A percentile compares a stretch with the other conserved stretches of the same genome.
phyloP scores from a whole-genome alignment of 2,329 filamentous ascomycete genomes.

The Aspergillus niger region DNA sequence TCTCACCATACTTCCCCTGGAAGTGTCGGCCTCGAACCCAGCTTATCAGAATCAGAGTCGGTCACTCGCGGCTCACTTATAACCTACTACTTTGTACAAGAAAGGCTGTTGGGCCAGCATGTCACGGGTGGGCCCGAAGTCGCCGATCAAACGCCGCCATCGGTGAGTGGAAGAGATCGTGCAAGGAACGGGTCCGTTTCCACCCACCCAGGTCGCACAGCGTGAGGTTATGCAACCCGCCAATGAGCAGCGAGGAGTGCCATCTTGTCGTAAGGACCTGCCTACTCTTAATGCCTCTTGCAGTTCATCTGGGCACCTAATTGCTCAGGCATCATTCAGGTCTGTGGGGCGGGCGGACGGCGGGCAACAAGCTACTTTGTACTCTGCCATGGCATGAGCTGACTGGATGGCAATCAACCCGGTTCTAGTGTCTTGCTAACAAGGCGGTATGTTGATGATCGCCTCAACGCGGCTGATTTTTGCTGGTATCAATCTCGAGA shows the following conservation, averaged over 20 bases:
- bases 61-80: not conserved
- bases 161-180: not conserved
- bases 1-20: not conserved
- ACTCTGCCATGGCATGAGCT: not conserved
- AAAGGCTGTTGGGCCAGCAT: not conserved
- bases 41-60: not conserved
- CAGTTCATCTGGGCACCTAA: too few species aligned
- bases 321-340: too few species aligned
- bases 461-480: not conserved
- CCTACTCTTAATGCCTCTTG: too few species aligned
- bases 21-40: not conserved
- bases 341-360: too few species aligned
- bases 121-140: not conserved
- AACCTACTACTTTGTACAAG: not conserved
- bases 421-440: not conserved
- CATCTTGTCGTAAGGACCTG: too few species aligned
- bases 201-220: not conserved
- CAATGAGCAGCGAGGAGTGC: too few species aligned
- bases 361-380: too few species aligned
- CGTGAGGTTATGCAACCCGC: too few species aligned
- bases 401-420: not conserved
- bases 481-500: too few species aligned
- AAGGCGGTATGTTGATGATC: not conserved
- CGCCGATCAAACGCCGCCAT: not conserved
- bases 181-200: not conserved